A percentile compares a stretch with the other conserved stretches of the same genome.
phyloP scores from a whole-genome alignment of 257 asterid species.

The Linderniella brevidens region DNA sequence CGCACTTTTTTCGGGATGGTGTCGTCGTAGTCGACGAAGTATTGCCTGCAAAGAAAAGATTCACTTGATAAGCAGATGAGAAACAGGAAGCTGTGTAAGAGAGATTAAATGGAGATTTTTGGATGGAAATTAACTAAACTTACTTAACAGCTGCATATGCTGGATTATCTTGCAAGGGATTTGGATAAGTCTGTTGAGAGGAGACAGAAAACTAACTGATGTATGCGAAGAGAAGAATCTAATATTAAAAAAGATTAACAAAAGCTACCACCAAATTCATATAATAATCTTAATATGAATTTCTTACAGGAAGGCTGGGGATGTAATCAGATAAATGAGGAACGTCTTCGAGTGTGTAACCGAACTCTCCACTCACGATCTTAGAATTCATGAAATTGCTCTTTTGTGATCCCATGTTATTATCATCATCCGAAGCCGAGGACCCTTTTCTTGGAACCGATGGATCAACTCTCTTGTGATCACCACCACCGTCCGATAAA shows the following conservation, averaged over 20 bases:
- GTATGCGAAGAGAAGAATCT: background rate
- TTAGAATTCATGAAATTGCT: conserved; percentile 18
- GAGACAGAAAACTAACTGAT: conserved; percentile 7
- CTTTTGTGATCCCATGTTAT: conserved; percentile 19
- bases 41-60: conserved; percentile 39
- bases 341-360: conserved; percentile 49
- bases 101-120: background rate
- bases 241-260: background rate
- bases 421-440: too few relatives aligned
- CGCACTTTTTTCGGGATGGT: conserved; percentile 63
- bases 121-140: conserved; percentile 6
- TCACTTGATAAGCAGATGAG: background rate
- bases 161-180: conserved; percentile 75
- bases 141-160: conserved; percentile 80
- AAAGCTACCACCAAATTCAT: background rate
- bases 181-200: conserved; percentile 44
- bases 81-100: background rate
- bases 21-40: conserved; percentile 73
- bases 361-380: conserved; percentile 29
- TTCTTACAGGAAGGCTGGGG: conserved; percentile 35
- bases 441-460: too few relatives aligned
- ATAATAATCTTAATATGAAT: background rate
- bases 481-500: too few relatives aligned
- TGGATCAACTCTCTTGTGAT: too few relatives aligned
- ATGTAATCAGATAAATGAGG: conserved; percentile 61